Evolutionary conservation across 306 rosid species (phyloP).

Genomic region (Heteromeles arbutifolia): DNA sequence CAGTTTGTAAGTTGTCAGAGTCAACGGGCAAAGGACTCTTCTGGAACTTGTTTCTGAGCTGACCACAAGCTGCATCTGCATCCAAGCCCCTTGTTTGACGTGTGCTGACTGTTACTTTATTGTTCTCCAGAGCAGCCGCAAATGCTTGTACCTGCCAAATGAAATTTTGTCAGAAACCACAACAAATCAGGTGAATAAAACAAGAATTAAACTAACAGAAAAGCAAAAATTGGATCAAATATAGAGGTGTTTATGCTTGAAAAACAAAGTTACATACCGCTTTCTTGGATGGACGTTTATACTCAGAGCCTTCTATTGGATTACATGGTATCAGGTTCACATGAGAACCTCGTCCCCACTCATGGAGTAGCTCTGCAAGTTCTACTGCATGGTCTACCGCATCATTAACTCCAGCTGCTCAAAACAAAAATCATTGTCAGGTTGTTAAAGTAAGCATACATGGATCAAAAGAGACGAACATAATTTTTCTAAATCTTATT

Average conservation of each 20-base stretch:
- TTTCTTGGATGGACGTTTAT: too few species aligned
- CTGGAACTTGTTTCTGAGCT: constrained; percentile 80
- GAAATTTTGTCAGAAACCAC: not conserved
- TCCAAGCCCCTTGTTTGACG: constrained; percentile 94
- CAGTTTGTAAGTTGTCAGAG: constrained; percentile 33
- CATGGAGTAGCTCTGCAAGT: too few species aligned
- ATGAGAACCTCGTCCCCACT: too few species aligned
- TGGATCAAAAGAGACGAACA: too few species aligned
- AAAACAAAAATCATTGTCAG: constrained; percentile 10
- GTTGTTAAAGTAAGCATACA: not conserved
- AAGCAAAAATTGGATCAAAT: too few species aligned
- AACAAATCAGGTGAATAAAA: not conserved
- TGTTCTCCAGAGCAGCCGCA: constrained; percentile 63
- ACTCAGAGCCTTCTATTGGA: too few species aligned
- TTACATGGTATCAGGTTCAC: too few species aligned
- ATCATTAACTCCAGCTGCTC: constrained; percentile 93
- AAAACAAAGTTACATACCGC: too few species aligned
- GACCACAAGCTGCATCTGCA: constrained; percentile 98
- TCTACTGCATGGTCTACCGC: constrained; percentile 68
- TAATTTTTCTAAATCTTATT: too few species aligned
- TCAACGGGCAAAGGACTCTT: constrained; percentile 64
- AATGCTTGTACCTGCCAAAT: constrained; percentile 65
- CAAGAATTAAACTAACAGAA: not conserved
- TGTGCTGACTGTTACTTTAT: constrained; percentile 62
- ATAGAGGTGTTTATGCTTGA: too few species aligned